These are phyloP conservation scores for Heterobasidion occidentale DNA, from an alignment of 1,284 basidiomycete genomes.

Conservation along the genomic window DNA sequence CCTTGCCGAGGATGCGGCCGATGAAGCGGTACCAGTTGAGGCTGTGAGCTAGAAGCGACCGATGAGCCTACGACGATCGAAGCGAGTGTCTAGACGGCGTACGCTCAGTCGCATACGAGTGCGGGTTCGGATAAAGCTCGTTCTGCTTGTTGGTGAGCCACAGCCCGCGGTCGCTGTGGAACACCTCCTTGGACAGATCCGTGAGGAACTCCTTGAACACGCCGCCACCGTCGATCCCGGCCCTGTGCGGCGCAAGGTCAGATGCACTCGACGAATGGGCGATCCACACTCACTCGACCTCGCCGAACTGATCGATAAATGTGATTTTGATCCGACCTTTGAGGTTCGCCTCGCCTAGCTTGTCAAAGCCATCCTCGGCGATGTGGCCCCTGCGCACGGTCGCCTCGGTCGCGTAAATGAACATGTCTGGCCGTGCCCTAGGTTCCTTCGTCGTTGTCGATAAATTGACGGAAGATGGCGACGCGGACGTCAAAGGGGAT, in stretches of 20 bases:
- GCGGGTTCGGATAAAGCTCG: constrained; percentile 93
- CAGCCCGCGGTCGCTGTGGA: constrained; percentile 89
- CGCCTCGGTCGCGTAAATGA: constrained; percentile 31
- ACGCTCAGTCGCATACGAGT: constrained; percentile 82
- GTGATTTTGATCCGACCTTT: constrained; percentile 80
- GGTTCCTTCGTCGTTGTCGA: constrained; percentile 47
- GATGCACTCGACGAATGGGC: constrained; percentile 4
- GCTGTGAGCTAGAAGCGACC: constrained; percentile 52
- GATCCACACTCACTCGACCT: constrained; percentile 57
- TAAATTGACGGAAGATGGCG: constrained; percentile 82
- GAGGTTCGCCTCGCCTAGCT: constrained; percentile 68
- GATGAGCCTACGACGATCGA: constrained; percentile 2
- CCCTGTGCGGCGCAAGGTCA: constrained; percentile 31
- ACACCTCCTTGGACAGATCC: constrained; percentile 85
- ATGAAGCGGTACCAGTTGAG: constrained; percentile 94
- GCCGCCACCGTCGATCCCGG: constrained; percentile 93
- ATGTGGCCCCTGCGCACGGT: constrained; percentile 70
- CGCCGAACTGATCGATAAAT: constrained; percentile 88
- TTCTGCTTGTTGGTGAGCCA: constrained; percentile 90
- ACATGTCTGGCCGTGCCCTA: constrained; percentile 15
- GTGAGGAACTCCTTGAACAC: constrained; percentile 99
- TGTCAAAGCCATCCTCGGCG: constrained; percentile 85
- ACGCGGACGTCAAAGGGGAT: constrained; percentile 92
- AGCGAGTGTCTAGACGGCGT: constrained; percentile 19
- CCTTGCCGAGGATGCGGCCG: constrained; percentile 90